Evolutionary conservation across 768 basidiomycete genomes (phyloP), one percentile per base, ranked within the genome.

Genomic region (Termitomyces sp.): DNA sequence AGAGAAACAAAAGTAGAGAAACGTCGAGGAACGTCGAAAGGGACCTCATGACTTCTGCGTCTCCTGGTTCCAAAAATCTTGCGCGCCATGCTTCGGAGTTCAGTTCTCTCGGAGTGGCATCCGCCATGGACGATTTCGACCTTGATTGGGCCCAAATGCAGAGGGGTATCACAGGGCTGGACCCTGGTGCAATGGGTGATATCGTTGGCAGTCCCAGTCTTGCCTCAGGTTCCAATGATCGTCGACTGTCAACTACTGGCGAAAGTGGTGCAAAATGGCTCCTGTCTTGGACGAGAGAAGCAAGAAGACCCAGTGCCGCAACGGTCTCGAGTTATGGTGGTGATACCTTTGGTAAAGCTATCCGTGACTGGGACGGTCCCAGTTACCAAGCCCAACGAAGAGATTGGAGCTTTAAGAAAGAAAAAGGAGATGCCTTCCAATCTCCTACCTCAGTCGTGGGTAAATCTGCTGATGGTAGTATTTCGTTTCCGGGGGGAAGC

Each of bases 351-450:
- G 70, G 67, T 54, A 66, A 71, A 54, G 69, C 71, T 54, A 65
- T 78, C 57, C 56, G 66, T 30, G 63, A 60, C 40, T 79, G 77
- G 76, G 73, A 71, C 42, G 82, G 80, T 49, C 71, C 73, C 19
- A 71, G 66, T n/a, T 84, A 82, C 54, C 71, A 70, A 51, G 67
- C 67, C 9, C 65, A 73, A 55, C 70, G 74, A 52, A 69, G 71
- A 38, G 75, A 78, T 55, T 89, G 87, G 87, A 78, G 74, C 17
- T 86, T 87, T 66, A 73, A 70, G 58, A 76, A 74, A 60, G 85
- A 85, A 69, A 77, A 70, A 48, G 76, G 72, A 14, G 77, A 81
- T 54, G 60, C 62, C 5, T 63, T 64, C 28, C 54, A 51, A 19
- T n/a, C 49, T 31, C 15, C 44, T 3, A 45, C 43, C 31, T 41